Conservation (phyloP, 441 rosid genomes). For the Populus trichocarpa region DNA sequence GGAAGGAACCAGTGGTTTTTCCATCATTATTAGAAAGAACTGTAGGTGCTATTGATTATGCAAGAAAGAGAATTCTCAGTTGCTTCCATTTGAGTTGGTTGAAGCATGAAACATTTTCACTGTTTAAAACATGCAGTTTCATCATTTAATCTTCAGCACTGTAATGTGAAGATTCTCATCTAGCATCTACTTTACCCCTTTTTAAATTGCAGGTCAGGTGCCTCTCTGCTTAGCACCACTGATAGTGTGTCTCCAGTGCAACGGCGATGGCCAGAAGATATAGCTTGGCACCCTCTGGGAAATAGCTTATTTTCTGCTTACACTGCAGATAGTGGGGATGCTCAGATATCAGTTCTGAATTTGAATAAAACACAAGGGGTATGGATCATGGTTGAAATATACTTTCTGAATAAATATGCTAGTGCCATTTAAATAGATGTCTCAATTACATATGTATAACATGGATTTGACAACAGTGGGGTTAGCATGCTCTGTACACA, state of each 20-base stretch:
- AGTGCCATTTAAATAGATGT: slow-evolving; percentile 1
- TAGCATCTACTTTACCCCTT: not conserved
- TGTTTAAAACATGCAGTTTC: not conserved
- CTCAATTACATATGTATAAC: slow-evolving; percentile 2
- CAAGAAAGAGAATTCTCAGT: not conserved
- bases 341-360: slow-evolving; percentile 77
- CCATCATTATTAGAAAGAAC: not conserved
- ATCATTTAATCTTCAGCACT: not conserved
- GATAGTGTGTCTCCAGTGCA: slow-evolving; percentile 64
- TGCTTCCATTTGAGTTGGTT: not conserved
- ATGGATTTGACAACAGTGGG: not conserved
- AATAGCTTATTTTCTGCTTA: slow-evolving; percentile 59
- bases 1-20: not conserved
- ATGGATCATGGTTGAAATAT: slow-evolving; percentile 15
- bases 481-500: not conserved
- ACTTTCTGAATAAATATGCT: not conserved
- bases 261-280: slow-evolving; percentile 95
- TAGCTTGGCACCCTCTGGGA: slow-evolving; percentile 89
- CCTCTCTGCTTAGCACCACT: slow-evolving; percentile 66
- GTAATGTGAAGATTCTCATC: not conserved
- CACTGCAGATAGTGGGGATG: slow-evolving; percentile 74
- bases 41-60: not conserved
- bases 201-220: slow-evolving; percentile 54
- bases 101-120: not conserved
- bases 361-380: slow-evolving; percentile 70